Conservation (phyloP, 2,329 filamentous ascomycete species). For the Sclerotinia minor region DNA sequence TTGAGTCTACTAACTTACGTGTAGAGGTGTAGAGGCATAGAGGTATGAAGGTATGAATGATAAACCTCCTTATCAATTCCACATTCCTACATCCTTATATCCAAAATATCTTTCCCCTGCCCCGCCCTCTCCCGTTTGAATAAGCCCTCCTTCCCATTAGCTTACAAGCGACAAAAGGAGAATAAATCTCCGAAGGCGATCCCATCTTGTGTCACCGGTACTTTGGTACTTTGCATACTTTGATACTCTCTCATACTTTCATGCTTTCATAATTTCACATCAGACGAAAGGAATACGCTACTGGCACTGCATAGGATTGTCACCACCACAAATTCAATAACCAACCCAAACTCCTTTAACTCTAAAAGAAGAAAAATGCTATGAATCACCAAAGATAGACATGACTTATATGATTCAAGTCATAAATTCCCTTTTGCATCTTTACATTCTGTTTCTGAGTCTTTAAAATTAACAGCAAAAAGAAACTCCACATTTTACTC, state of each 20-base stretch:
- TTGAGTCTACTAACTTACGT: no score
- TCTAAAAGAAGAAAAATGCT: neutral
- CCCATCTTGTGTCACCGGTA: conserved; percentile 1
- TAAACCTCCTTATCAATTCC: neutral
- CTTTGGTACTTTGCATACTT: neutral
- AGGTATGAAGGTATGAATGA: no score
- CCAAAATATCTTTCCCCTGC: neutral
- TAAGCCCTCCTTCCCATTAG: neutral
- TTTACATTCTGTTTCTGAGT: neutral
- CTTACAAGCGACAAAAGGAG: conserved; percentile 11
- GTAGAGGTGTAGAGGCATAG: no score
- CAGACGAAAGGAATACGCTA: neutral
- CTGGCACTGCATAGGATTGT: neutral
- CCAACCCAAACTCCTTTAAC: neutral
- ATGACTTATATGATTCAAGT: conserved; percentile 12
- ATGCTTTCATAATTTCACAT: neutral
- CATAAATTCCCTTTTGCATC: neutral
- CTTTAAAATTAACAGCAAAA: conserved; percentile 4
- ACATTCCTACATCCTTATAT: neutral
- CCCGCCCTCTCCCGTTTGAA: neutral
- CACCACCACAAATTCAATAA: conserved; percentile 3
- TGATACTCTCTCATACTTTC: neutral
- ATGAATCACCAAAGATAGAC: conserved; percentile 16
- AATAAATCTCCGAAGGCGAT: conserved; percentile 10
- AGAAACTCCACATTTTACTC: conserved; percentile 9